These are phyloP conservation scores for Fusarium sp. DNA, from an alignment of 2,329 filamentous ascomycete species.

Conservation along the genomic window DNA sequence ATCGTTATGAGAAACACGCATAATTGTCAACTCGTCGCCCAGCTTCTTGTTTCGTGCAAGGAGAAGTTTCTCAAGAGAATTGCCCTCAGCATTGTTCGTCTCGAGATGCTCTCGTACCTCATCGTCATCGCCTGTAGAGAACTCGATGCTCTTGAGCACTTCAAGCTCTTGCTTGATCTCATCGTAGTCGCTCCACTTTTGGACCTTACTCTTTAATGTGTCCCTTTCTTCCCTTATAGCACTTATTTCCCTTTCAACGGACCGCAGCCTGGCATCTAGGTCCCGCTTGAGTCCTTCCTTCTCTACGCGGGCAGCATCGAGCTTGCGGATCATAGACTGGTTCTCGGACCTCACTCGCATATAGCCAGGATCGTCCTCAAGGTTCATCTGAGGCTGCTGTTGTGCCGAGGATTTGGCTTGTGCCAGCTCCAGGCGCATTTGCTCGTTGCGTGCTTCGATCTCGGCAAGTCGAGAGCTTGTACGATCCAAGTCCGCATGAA, in stretches of 20 bases:
- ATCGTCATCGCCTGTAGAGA: conserved; percentile 90
- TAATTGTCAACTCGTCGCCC: conserved; percentile 89
- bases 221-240: conserved; percentile 86
- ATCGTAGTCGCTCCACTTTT: conserved; percentile 94
- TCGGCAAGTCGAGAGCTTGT: conserved; percentile 89
- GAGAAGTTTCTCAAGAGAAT: conserved; percentile 90
- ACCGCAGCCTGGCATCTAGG: conserved; percentile 79
- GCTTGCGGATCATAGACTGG: conserved; percentile 87
- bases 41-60: conserved; percentile 97
- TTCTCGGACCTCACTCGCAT: conserved; percentile 93
- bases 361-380: conserved; percentile 92
- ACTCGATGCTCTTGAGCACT: conserved; percentile 97
- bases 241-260: conserved; percentile 82
- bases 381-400: conserved; percentile 68
- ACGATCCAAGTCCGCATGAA: conserved; percentile 90
- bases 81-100: conserved; percentile 66
- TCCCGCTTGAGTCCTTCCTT: conserved; percentile 84
- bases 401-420: conserved; percentile 81
- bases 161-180: conserved; percentile 96
- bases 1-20: conserved; percentile 94
- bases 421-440: conserved; percentile 89
- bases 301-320: conserved; percentile 87
- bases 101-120: conserved; percentile 64
- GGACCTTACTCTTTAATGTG: conserved; percentile 81
- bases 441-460: conserved; percentile 93